These are phyloP conservation scores for Mycena albidolilacea DNA, from an alignment of 768 basidiomycete species.

Conservation along the genomic window DNA sequence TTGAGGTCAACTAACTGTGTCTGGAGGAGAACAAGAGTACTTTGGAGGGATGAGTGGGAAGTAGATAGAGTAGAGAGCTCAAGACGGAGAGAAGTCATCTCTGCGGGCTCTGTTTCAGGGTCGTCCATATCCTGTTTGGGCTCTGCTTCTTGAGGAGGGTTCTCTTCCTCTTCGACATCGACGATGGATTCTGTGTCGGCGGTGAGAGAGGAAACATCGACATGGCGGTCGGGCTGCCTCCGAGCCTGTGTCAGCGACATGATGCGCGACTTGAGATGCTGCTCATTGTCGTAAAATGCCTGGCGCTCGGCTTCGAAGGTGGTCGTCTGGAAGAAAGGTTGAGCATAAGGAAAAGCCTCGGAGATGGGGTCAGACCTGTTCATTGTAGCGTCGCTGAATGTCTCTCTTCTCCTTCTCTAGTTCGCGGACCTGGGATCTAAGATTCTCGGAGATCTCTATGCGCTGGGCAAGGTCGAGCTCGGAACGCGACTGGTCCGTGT, in stretches of 20 bases:
- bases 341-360: constrained; percentile 29
- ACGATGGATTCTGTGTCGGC: constrained; percentile 58
- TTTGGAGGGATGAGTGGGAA: constrained; percentile 87
- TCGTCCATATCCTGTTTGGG: constrained; percentile 69
- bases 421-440: constrained; percentile 85
- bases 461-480: constrained; percentile 87
- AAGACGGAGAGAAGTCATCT: constrained; percentile 86
- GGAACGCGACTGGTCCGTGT: constrained; percentile 84
- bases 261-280: constrained; percentile 93
- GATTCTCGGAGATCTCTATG: constrained; percentile 87
- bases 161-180: constrained; percentile 58
- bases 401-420: constrained; percentile 93
- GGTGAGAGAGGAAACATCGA: constrained; percentile 46
- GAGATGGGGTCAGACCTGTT: constrained; percentile 72
- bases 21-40: constrained; percentile 87
- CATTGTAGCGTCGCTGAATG: constrained; percentile 85
- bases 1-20: constrained; percentile 90
- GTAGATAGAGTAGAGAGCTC: constrained; percentile 91
- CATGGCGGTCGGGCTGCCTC: constrained; percentile 61
- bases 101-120: constrained; percentile 83
- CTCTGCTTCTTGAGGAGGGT: constrained; percentile 41
- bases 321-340: constrained; percentile 67
- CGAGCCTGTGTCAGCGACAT: constrained; percentile 81
- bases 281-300: constrained; percentile 93
- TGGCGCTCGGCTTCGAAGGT: constrained; percentile 95